Evolutionary conservation across 345 rosid species (phyloP).

Genomic region (Aquilaria sinensis): DNA sequence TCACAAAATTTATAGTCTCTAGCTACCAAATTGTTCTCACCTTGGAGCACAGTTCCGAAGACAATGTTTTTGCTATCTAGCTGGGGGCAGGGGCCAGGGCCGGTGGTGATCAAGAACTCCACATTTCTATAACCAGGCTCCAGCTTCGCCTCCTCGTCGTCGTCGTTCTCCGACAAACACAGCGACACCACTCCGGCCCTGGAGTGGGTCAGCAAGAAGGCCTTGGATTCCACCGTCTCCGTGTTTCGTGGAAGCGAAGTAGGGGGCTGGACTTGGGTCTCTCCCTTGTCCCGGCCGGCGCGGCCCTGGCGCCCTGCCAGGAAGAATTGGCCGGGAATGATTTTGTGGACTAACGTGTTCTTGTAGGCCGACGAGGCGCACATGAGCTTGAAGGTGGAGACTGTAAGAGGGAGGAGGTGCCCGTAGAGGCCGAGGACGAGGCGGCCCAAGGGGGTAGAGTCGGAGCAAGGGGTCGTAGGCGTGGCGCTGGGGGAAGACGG

Average conservation of each 20-base stretch:
- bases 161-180: slow-evolving; percentile 81
- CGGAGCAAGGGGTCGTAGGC: slow-evolving; percentile 43
- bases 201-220: slow-evolving; percentile 56
- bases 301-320: slow-evolving; percentile 77
- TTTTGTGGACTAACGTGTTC: slow-evolving; percentile 73
- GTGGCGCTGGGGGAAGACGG: slow-evolving; percentile 30
- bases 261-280: slow-evolving; percentile 37
- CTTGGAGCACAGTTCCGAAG: slow-evolving; percentile 84
- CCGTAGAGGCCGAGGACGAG: slow-evolving; percentile 77
- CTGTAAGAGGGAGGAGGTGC: slow-evolving; percentile 64
- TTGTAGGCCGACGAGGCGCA: slow-evolving; percentile 61
- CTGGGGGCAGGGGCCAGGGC: slow-evolving; percentile 85
- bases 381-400: slow-evolving; percentile 79
- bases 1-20: background rate
- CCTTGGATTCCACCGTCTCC: slow-evolving; percentile 61
- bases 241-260: slow-evolving; percentile 45
- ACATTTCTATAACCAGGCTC: slow-evolving; percentile 74
- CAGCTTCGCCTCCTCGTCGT: slow-evolving; percentile 62
- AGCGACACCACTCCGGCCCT: slow-evolving; percentile 69
- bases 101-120: slow-evolving; percentile 85
- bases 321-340: slow-evolving; percentile 74
- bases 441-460: slow-evolving; percentile 64
- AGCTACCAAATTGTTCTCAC: slow-evolving; percentile 21
- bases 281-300: slow-evolving; percentile 39
- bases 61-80: slow-evolving; percentile 77